Percentiles rank a stretch among this genome's conserved stretches.
Conservation (phyloP, 768 basidiomycete genomes). For the Rhizopogon vinicolor region DNA sequence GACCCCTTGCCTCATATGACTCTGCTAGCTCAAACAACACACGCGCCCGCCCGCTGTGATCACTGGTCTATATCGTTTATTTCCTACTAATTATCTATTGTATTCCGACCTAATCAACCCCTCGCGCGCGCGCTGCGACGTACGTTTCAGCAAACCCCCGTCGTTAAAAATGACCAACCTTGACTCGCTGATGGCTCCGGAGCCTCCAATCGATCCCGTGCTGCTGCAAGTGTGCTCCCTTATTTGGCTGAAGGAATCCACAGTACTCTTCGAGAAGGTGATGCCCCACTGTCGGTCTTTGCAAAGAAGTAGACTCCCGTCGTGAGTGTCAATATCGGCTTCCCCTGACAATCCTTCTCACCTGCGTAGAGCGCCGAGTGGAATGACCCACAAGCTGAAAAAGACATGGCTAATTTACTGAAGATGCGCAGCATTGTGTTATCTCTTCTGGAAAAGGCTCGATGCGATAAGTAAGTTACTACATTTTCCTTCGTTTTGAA, state of each 20-base stretch:
- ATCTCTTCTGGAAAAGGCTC: constrained; percentile 69
- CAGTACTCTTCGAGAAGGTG: constrained; percentile 21
- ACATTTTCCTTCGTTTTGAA: not conserved
- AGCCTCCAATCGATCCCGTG: too few relatives aligned
- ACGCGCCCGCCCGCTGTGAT: too few relatives aligned
- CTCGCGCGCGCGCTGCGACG: too few relatives aligned
- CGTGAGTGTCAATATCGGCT: constrained; percentile 37
- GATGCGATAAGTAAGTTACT: constrained; percentile 60
- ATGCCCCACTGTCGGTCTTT: constrained; percentile 57
- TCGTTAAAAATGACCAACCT: too few relatives aligned
- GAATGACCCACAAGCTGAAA: constrained; percentile 51
- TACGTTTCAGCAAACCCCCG: too few relatives aligned
- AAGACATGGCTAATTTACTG: constrained; percentile 63
- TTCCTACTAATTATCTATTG: too few relatives aligned
- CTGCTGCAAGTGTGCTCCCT: too few relatives aligned
- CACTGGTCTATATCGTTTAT: too few relatives aligned
- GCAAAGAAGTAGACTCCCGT: constrained; percentile 61
- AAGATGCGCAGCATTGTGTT: constrained; percentile 57
- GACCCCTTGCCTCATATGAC: too few relatives aligned
- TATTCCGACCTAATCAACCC: too few relatives aligned
- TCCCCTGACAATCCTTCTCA: not conserved
- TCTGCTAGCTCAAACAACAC: too few relatives aligned
- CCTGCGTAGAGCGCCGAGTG: constrained; percentile 49
- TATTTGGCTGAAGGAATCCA: constrained; percentile 90
- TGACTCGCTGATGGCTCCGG: too few relatives aligned